Base-by-base conservation (phyloP, 2,329 filamentous ascomycete species). In the Samsoniella hepiali region DNA sequence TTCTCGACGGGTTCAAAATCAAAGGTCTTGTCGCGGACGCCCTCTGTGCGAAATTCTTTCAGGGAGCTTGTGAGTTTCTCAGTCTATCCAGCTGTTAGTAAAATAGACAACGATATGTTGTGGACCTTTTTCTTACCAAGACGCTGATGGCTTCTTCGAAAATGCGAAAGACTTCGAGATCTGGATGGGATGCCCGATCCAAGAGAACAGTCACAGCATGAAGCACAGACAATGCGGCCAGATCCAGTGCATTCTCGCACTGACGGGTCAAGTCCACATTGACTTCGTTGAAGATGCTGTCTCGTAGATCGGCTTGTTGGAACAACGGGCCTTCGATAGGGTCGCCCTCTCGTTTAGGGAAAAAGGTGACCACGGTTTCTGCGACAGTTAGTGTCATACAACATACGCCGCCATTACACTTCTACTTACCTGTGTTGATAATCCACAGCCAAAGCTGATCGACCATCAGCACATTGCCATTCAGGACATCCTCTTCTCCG, bases 91-190 rank as follows among this genome's bases (percentile, higher is more conserved):
- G n/a, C 11, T 34, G 15, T 61, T 54, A 54, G 49, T 29, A 3
- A 15, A 10, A 22, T 34, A 3, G 58, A 13, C 27, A 3, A 36
- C 11, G 11, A 31, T 13, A 15, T 40, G 49, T 5, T 5, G 2
- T 10, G 3, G 8, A 10, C 7, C 7, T 10, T 1, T 5, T 55
- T 13, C 76, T 53, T 71, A 87, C 85, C 66, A 88, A 69, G 29
- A 88, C 82, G 13, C 85, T 86, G 38, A 89, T 85, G 5, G 85
- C 86, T 65, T 89, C 86, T 67, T 88, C 85, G 54, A 89, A 88
- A 1, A 89, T 85, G 2, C 85, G 81, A 64, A 88, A 86, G 0
- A 88, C 78, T 64, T 89, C 84, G 0, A 89, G 74, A 54, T 88
- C 84, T 0, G 82, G 83, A 67, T 88, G 84, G 0, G 84, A 82